These are phyloP conservation scores for Salix brachista DNA, from an alignment of 345 rosid genomes.

Conservation along the genomic window DNA sequence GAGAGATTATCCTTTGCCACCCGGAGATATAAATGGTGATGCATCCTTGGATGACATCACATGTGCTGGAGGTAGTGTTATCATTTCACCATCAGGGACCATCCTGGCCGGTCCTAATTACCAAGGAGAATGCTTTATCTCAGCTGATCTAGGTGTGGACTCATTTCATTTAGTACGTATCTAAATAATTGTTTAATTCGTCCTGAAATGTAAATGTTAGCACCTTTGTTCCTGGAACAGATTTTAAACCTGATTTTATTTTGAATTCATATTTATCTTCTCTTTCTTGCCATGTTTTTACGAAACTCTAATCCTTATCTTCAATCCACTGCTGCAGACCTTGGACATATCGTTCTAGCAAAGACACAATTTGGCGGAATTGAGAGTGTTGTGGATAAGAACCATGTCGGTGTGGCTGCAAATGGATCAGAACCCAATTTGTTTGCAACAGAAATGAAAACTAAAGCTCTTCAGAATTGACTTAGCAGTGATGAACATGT, in stretches of 20 bases:
- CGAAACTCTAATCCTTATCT: background rate
- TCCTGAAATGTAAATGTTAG: background rate
- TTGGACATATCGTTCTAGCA: constrained; percentile 9
- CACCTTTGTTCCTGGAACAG: background rate
- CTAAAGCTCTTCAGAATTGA: background rate
- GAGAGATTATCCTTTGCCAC: constrained; percentile 6
- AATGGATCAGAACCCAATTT: constrained; percentile 1
- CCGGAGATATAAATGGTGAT: background rate
- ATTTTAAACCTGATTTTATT: background rate
- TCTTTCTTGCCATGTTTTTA: background rate
- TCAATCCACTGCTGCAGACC: constrained; percentile 6
- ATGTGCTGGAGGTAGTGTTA: constrained; percentile 23
- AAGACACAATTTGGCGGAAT: constrained; percentile 1
- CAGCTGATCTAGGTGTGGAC: constrained; percentile 18
- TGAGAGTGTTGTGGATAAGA: background rate
- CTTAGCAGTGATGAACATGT: background rate
- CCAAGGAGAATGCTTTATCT: constrained; percentile 21
- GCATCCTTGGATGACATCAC: background rate
- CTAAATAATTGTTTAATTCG: background rate
- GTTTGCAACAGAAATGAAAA: background rate
- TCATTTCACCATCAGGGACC: constrained; percentile 22
- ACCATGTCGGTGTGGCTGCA: background rate
- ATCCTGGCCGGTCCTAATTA: constrained; percentile 23
- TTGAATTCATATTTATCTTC: background rate
- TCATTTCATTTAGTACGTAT: background rate